Percentiles rank a stretch among this genome's conserved stretches.
phyloP scores from a whole-genome alignment of 257 asterid genomes.

The Thymus quinquecostatus region DNA sequence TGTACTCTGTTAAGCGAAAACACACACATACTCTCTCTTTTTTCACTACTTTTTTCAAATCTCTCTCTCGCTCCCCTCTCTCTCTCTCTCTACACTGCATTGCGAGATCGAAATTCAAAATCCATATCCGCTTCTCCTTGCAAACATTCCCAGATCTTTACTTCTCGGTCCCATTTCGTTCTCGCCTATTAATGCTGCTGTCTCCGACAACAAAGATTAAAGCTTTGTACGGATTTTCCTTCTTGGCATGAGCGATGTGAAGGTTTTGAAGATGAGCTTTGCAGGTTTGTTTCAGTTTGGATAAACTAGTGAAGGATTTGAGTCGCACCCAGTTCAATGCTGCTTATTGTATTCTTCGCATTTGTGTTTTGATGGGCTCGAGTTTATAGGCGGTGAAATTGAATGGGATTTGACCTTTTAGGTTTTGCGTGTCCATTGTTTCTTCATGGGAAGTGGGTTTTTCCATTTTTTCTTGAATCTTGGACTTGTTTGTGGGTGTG shows the following conservation, averaged over 20 bases:
- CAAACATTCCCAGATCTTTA: slow-evolving; percentile 38
- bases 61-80: slow-evolving; percentile 20
- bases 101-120: slow-evolving; percentile 45
- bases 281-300: slow-evolving; percentile 43
- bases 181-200: slow-evolving; percentile 1
- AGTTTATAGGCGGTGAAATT: slow-evolving; percentile 23
- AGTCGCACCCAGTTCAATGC: slow-evolving; percentile 29
- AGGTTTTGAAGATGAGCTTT: slow-evolving; percentile 37
- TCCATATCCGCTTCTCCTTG: slow-evolving; percentile 32
- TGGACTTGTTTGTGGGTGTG: slow-evolving; percentile 23
- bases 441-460: slow-evolving; percentile 21
- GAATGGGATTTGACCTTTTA: slow-evolving; percentile 34
- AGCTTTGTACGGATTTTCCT: slow-evolving; percentile 23
- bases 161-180: slow-evolving; percentile 1
- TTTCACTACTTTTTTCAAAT: slow-evolving; percentile 30
- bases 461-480: slow-evolving; percentile 29
- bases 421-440: slow-evolving; percentile 26
- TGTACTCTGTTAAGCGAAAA: not conserved
- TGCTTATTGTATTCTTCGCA: slow-evolving; percentile 7
- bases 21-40: slow-evolving; percentile 31
- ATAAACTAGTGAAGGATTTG: not conserved
- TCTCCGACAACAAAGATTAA: slow-evolving; percentile 25
- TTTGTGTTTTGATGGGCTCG: slow-evolving; percentile 23
- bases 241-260: slow-evolving; percentile 21
- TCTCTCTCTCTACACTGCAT: slow-evolving; percentile 8